Conservation (phyloP, 129 eudicot species). For the Helianthus tuberosus region DNA sequence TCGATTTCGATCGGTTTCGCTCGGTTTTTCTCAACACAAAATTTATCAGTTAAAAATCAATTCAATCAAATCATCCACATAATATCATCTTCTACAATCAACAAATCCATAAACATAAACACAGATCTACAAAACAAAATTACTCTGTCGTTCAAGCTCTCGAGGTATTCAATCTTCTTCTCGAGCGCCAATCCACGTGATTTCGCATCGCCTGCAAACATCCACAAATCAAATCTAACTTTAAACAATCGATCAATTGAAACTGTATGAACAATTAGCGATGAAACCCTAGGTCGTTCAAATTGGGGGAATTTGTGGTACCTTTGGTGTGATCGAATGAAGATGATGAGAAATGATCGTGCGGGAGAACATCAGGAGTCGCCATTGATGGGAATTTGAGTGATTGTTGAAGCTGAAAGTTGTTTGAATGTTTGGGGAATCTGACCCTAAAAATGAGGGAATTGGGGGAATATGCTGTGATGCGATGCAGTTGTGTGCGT, state of each 20-base stretch:
- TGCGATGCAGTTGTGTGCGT: slow-evolving; percentile 29
- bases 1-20: too few species aligned
- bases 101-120: background rate
- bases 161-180: slow-evolving; percentile 82
- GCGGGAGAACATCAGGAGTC: slow-evolving; percentile 46
- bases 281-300: background rate
- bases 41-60: background rate
- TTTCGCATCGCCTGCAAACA: slow-evolving; percentile 61
- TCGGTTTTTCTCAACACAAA: too few species aligned
- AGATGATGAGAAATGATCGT: slow-evolving; percentile 45
- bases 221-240: slow-evolving; percentile 16
- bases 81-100: background rate
- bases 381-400: slow-evolving; percentile 49
- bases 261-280: background rate
- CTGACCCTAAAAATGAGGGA: slow-evolving; percentile 24
- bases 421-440: slow-evolving; percentile 4
- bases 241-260: background rate
- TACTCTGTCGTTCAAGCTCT: slow-evolving; percentile 84
- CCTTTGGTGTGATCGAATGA: slow-evolving; percentile 56
- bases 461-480: background rate
- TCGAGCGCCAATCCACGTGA: slow-evolving; percentile 64
- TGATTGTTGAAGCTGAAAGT: background rate
- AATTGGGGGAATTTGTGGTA: slow-evolving; percentile 5
- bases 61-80: background rate
- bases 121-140: background rate